Percentiles rank a stretch among this genome's conserved stretches.
These are phyloP conservation scores for Beauveria australis DNA, from an alignment of 2,329 filamentous ascomycete species.

Conservation along the genomic window DNA sequence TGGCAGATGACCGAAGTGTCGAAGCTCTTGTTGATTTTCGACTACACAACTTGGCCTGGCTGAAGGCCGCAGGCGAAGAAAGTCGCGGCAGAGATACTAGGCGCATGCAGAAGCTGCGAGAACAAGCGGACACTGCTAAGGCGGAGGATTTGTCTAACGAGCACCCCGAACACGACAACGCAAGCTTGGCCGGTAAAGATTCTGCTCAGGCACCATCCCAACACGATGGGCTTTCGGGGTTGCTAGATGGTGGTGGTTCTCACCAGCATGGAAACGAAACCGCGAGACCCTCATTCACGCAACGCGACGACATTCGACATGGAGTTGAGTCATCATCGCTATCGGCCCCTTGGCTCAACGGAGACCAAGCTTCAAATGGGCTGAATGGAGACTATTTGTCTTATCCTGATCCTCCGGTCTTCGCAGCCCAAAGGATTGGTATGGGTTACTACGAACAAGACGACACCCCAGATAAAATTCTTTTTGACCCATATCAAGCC, in stretches of 20 bases:
- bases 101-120: constrained; percentile 47
- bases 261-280: background rate
- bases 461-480: constrained; percentile 47
- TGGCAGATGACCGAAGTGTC: constrained; percentile 85
- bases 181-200: constrained; percentile 9
- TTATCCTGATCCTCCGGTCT: constrained; percentile 42
- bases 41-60: constrained; percentile 78
- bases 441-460: constrained; percentile 55
- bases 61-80: constrained; percentile 54
- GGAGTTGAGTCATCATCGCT: background rate
- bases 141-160: constrained; percentile 32
- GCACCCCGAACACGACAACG: constrained; percentile 19
- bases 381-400: constrained; percentile 24
- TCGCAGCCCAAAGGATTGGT: constrained; percentile 43
- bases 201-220: background rate
- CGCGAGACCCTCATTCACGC: background rate
- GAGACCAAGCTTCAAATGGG: constrained; percentile 6
- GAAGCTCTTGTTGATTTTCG: constrained; percentile 88
- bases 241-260: background rate
- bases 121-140: constrained; percentile 50
- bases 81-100: constrained; percentile 48
- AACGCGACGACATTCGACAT: background rate
- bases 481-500: constrained; percentile 51
- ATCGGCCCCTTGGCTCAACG: background rate
- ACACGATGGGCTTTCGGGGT: background rate